These are phyloP conservation scores for Dactylellina parvicollis DNA, from an alignment of 2,329 filamentous ascomycete genomes.

Conservation along the genomic window DNA sequence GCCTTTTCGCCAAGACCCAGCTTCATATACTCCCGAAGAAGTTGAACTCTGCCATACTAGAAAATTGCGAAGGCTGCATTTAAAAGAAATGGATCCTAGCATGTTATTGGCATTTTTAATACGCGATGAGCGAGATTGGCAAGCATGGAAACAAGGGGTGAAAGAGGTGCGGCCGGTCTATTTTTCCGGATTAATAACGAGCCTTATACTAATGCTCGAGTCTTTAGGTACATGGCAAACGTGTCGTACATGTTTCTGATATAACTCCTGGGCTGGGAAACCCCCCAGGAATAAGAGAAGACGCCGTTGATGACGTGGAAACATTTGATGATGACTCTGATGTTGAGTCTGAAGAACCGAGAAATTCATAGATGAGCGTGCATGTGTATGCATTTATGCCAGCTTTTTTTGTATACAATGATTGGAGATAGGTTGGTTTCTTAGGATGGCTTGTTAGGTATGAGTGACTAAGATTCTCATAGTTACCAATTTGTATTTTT, in stretches of 20 bases:
- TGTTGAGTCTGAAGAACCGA: slow-evolving; percentile 60
- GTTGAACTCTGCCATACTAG: slow-evolving; percentile 86
- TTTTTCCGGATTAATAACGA: slow-evolving; percentile 1
- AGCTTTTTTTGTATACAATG: slow-evolving; percentile 4
- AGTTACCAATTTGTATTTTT: too few species aligned
- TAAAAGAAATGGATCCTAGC: slow-evolving; percentile 95
- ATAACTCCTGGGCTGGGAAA: slow-evolving; percentile 70
- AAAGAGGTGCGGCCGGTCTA: slow-evolving; percentile 61
- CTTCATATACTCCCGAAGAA: slow-evolving; percentile 75
- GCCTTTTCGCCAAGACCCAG: slow-evolving; percentile 66
- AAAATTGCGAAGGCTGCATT: slow-evolving; percentile 80
- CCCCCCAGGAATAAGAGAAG: slow-evolving; percentile 69
- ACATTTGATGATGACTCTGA: slow-evolving; percentile 78
- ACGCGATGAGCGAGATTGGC: slow-evolving; percentile 81
- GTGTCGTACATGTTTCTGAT: slow-evolving; percentile 84
- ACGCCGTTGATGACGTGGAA: slow-evolving; percentile 89
- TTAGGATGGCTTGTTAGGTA: too few species aligned
- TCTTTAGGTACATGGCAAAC: slow-evolving; percentile 76
- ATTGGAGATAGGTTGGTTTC: slow-evolving; percentile 28
- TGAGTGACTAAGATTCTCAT: too few species aligned
- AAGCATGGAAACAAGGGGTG: slow-evolving; percentile 79
- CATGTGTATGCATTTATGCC: slow-evolving; percentile 1
- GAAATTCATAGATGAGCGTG: slow-evolving; percentile 11
- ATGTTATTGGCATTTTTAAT: slow-evolving; percentile 97
- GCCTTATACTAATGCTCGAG: slow-evolving; percentile 1